phyloP scores from a whole-genome alignment of 2,329 filamentous ascomycete species.

The Eutypella sp. region DNA sequence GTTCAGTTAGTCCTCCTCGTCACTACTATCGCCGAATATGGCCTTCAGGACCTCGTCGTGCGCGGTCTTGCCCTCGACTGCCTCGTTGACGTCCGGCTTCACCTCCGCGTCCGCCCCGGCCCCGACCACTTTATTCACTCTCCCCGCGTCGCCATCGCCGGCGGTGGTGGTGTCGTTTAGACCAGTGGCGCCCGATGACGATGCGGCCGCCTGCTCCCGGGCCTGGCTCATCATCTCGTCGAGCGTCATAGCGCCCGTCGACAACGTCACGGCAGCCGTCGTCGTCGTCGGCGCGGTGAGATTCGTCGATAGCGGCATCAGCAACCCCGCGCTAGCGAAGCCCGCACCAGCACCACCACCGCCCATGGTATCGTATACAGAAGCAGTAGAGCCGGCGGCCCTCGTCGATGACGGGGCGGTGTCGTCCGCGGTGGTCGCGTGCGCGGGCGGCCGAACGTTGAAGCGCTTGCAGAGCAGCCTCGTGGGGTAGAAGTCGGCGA shows the following conservation, averaged over 20 bases:
- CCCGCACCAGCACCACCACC: conserved; percentile 16
- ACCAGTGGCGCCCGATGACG: not conserved
- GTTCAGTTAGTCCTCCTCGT: conserved; percentile 37
- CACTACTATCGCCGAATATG: conserved; percentile 87
- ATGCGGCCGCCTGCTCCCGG: conserved; percentile 9
- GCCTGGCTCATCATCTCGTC: conserved; percentile 26
- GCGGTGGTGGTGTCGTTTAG: too few species aligned
- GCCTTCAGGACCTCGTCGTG: conserved; percentile 80
- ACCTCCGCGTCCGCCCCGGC: conserved; percentile 36
- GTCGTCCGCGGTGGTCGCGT: conserved; percentile 62
- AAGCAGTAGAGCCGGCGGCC: too few species aligned
- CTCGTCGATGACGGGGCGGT: too few species aligned
- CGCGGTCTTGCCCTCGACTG: conserved; percentile 67
- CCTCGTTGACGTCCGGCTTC: conserved; percentile 72
- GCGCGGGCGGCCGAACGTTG: conserved; percentile 72
- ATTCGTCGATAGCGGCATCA: too few species aligned
- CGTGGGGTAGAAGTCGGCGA: conserved; percentile 70
- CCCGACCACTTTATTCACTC: not conserved
- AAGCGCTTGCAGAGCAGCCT: conserved; percentile 91
- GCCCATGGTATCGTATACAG: too few species aligned
- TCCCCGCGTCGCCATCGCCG: not conserved
- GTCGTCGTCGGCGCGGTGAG: too few species aligned
- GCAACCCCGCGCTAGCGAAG: conserved; percentile 4
- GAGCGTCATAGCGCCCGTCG: conserved; percentile 26
- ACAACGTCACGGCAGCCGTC: too few species aligned